phyloP scores from a whole-genome alignment of 2,329 filamentous ascomycete genomes.

The Fusarium sublunatum region DNA sequence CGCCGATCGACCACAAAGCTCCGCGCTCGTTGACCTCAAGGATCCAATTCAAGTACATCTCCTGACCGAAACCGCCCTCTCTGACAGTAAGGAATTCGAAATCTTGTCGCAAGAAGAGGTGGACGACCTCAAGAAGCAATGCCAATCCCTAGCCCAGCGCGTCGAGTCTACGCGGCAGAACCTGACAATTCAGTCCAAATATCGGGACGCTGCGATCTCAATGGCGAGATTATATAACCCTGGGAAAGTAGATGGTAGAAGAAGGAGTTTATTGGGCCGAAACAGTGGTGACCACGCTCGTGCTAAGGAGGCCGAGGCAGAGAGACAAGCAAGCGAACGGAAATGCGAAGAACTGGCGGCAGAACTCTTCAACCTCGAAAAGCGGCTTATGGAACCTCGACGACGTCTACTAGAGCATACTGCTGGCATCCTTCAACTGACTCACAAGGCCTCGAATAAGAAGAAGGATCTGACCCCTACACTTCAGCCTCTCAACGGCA shows the following conservation, averaged over 20 bases:
- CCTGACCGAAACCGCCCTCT: slow-evolving; percentile 90
- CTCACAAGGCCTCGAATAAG: slow-evolving; percentile 77
- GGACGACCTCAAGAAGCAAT: slow-evolving; percentile 90
- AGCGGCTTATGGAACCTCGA: slow-evolving; percentile 78
- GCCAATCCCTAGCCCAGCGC: slow-evolving; percentile 75
- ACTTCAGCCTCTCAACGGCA: slow-evolving; percentile 61
- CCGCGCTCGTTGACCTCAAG: slow-evolving; percentile 69
- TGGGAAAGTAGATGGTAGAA: slow-evolving; percentile 59
- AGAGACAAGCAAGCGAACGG: slow-evolving; percentile 77
- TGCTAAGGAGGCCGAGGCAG: slow-evolving; percentile 74
- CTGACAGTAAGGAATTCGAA: slow-evolving; percentile 86
- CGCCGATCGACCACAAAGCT: slow-evolving; percentile 63
- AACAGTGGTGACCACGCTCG: slow-evolving; percentile 62
- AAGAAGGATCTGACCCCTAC: slow-evolving; percentile 60
- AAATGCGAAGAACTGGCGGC: slow-evolving; percentile 87
- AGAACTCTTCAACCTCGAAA: slow-evolving; percentile 84
- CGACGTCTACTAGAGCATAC: slow-evolving; percentile 87
- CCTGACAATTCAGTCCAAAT: slow-evolving; percentile 89
- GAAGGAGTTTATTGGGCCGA: slow-evolving; percentile 62
- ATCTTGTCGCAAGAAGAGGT: slow-evolving; percentile 92
- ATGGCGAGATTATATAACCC: slow-evolving; percentile 83
- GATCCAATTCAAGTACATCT: slow-evolving; percentile 88
- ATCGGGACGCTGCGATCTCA: slow-evolving; percentile 90
- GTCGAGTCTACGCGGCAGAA: slow-evolving; percentile 85
- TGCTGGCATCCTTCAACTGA: slow-evolving; percentile 89